Evolutionary conservation across 768 basidiomycete genomes (phyloP), one percentile per base, ranked within the genome.

Genomic region (Xerocomellus amylosporus): DNA sequence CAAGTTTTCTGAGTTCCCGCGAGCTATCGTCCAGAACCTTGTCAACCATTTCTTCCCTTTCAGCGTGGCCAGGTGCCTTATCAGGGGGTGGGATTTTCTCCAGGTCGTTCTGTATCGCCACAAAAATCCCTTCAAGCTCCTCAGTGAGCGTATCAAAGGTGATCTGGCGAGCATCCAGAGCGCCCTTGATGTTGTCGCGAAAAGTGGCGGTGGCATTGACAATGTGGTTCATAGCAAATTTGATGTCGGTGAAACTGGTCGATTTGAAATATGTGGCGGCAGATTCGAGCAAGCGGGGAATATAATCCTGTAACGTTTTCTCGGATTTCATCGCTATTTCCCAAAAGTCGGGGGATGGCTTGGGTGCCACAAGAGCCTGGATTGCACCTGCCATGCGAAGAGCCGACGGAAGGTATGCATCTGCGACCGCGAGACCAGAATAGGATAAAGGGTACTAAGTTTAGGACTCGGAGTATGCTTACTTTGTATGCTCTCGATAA

Each of bases 91-190:
- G 24, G 3, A 26, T 26, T 26, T 26, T 26, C 24, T 26, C 24
- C 24, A 26, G 24, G 24, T 26, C 24, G 24, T 26, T 26, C 24
- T 44, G 42, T 2, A 51, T 54, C 7, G 0, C 12, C 56, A 31
- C 51, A 17, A 61, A 64, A 2, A 53, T n/a, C 1, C 8, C 10
- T n/a, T 61, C 59, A 5, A 61, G 62, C 8, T 64, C 62, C 8
- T 28, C 2, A 0, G 55, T 49, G 31, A 64, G 28, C 0, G 22
- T 5, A 19, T 58, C 59, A 3, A 60, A 33, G 0, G 61, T 47
- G 10, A 60, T 33, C 3, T 53, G 1, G 4, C 28, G 58, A 10
- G 42, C 48, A 24, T 55, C 55, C n/a, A 63, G 17, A 24, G 39
- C 31, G 15, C 17, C 54, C 26, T 51, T 20, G 7, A 64, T 61